These are phyloP conservation scores for Cutaneotrichosporon dermatis DNA, from an alignment of 1,284 basidiomycete genomes.

Conservation along the genomic window DNA sequence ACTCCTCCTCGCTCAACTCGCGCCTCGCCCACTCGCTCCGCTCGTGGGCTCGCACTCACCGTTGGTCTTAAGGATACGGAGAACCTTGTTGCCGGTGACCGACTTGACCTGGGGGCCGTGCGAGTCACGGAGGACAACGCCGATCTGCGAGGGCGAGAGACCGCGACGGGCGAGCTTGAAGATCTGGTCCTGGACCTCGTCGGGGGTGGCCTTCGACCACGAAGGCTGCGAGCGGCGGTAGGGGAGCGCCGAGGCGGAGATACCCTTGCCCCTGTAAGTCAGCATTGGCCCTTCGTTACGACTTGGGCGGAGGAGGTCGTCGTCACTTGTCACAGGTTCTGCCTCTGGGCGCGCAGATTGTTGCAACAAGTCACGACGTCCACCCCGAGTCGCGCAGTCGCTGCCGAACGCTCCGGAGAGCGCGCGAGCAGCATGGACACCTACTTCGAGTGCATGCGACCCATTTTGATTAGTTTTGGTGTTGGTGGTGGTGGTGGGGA, in stretches of 20 bases:
- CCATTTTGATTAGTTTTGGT: slow-evolving; percentile 10
- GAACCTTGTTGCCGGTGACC: slow-evolving; percentile 99
- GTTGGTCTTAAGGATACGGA: slow-evolving; percentile 93
- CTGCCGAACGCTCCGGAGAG: too few species aligned
- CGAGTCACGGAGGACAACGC: slow-evolving; percentile 95
- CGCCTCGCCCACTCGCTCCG: background rate
- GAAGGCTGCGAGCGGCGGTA: slow-evolving; percentile 92
- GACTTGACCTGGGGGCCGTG: slow-evolving; percentile 94
- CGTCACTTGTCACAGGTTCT: too few species aligned
- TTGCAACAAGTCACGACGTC: too few species aligned
- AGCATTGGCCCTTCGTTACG: background rate
- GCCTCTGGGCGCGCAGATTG: too few species aligned
- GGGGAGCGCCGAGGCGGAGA: slow-evolving; percentile 95
- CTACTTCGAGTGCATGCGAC: slow-evolving; percentile 6
- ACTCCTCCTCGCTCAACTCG: slow-evolving; percentile 39
- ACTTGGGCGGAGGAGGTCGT: too few species aligned
- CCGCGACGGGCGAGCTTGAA: slow-evolving; percentile 97
- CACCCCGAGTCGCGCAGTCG: too few species aligned
- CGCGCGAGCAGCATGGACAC: too few species aligned
- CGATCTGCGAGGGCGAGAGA: slow-evolving; percentile 95
- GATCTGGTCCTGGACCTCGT: slow-evolving; percentile 95
- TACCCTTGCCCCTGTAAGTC: slow-evolving; percentile 76
- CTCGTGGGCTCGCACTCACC: slow-evolving; percentile 56
- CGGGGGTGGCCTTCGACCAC: slow-evolving; percentile 95
- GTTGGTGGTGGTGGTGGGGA: background rate